Percentiles rank a stretch among this genome's conserved stretches.
phyloP scores from a whole-genome alignment of 116 monocot species.

The Trichopus zeylanicus region DNA sequence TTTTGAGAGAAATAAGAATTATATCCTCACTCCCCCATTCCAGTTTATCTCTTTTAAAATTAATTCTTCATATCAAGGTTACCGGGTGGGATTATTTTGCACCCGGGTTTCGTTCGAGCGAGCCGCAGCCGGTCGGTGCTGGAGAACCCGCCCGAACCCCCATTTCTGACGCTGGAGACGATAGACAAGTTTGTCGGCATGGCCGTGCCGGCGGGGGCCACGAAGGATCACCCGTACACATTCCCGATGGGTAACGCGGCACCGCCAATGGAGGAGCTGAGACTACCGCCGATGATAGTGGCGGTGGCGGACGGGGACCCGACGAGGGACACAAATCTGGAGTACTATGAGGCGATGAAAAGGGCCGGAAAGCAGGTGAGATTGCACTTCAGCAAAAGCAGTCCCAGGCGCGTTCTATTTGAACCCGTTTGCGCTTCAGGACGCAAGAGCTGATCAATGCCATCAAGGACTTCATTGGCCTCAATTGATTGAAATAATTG shows the following conservation, averaged over 20 bases:
- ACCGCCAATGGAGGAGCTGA: slow-evolving; percentile 24
- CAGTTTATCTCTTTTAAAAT: too few relatives aligned
- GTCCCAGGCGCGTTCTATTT: slow-evolving; percentile 42
- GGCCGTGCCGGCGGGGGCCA: slow-evolving; percentile 46
- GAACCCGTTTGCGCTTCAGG: slow-evolving; percentile 40
- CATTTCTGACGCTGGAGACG: slow-evolving; percentile 71
- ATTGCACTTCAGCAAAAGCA: slow-evolving; percentile 5
- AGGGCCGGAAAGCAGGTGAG: slow-evolving; percentile 27
- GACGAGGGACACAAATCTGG: slow-evolving; percentile 54
- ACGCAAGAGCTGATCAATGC: slow-evolving; percentile 21
- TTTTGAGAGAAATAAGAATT: too few relatives aligned
- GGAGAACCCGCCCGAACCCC: slow-evolving; percentile 18
- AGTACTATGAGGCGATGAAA: slow-evolving; percentile 62
- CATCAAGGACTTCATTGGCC: slow-evolving; percentile 15
- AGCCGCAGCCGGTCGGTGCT: slow-evolving; percentile 55
- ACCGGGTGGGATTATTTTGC: slow-evolving; percentile 46
- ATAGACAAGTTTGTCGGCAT: slow-evolving; percentile 55
- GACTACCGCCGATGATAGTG: slow-evolving; percentile 54
- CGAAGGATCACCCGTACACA: slow-evolving; percentile 69
- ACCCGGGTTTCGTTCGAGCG: slow-evolving; percentile 70
- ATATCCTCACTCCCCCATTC: too few relatives aligned
- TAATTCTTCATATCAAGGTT: too few relatives aligned
- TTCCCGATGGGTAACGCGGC: slow-evolving; percentile 69
- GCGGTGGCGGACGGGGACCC: slow-evolving; percentile 57
- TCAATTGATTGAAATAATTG: neutral